Percentiles rank a stretch among this genome's conserved stretches.
Conservation (phyloP, 306 rosid genomes). For the Erythrophleum fordii region DNA sequence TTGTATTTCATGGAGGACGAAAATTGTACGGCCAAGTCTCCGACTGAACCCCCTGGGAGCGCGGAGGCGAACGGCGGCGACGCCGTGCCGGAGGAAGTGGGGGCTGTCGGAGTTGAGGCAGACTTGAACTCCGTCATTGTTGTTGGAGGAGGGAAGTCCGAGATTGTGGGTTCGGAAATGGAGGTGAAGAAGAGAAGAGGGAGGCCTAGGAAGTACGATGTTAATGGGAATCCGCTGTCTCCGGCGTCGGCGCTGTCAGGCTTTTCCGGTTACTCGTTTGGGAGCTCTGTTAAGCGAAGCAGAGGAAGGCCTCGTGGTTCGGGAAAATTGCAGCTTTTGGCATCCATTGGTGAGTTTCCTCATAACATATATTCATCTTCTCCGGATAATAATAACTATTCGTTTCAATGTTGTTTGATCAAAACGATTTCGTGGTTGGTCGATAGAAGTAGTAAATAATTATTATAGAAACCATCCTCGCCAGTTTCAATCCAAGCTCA, state of each 20-base stretch:
- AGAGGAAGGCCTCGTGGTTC: slow-evolving; percentile 54
- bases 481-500: too few relatives aligned
- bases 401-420: neutral
- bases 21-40: neutral
- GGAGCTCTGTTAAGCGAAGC: slow-evolving; percentile 6
- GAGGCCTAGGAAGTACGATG: slow-evolving; percentile 41
- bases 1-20: slow-evolving; percentile 4
- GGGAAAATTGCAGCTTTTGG: slow-evolving; percentile 34
- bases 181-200: slow-evolving; percentile 39
- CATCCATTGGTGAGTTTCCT: slow-evolving; percentile 40
- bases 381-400: neutral
- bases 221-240: neutral
- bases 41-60: neutral
- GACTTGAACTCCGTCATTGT: neutral
- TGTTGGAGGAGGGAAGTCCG: neutral
- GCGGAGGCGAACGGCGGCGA: neutral
- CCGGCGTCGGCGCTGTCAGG: neutral
- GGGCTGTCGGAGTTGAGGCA: neutral
- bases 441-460: too few relatives aligned
- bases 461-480: too few relatives aligned
- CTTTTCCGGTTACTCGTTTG: neutral
- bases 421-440: too few relatives aligned
- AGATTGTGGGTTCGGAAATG: neutral
- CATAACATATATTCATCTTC: neutral
- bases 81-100: neutral